Conservation (phyloP, 495 filamentous ascomycete genomes). For the Corynascus novoguineensis region DNA sequence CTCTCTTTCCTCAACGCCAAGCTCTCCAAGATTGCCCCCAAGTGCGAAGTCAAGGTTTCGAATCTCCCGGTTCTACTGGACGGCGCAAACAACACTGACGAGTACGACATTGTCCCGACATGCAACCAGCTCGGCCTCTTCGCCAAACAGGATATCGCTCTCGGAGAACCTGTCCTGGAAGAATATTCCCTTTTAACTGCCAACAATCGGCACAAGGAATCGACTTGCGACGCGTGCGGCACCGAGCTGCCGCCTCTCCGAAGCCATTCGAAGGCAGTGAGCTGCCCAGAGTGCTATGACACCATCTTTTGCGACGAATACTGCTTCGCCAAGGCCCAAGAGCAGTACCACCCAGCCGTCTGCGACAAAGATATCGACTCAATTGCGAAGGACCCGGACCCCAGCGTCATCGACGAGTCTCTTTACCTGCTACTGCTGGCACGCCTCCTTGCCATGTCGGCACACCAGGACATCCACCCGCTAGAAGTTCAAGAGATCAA, state of each 20-base stretch:
- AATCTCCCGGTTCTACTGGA: conserved; percentile 63
- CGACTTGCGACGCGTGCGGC: conserved; percentile 82
- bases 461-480: conserved; percentile 75
- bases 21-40: conserved; percentile 60
- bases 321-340: conserved; percentile 67
- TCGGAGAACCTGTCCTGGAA: conserved; percentile 69
- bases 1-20: conserved; percentile 61
- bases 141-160: conserved; percentile 71
- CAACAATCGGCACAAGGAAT: conserved; percentile 72
- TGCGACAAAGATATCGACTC: conserved; percentile 80
- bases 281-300: conserved; percentile 71
- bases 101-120: conserved; percentile 44
- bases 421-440: conserved; percentile 75
- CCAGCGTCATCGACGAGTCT: conserved; percentile 63
- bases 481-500: conserved; percentile 78
- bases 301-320: conserved; percentile 77
- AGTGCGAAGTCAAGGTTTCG: conserved; percentile 64
- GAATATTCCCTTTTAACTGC: conserved; percentile 79
- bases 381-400: conserved; percentile 71
- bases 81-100: conserved; percentile 37
- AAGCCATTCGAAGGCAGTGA: conserved; percentile 41
- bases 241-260: conserved; percentile 61
- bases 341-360: conserved; percentile 75
- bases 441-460: conserved; percentile 78
- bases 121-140: conserved; percentile 81